These are phyloP conservation scores for Xylaria sp. DNA, from an alignment of 2,329 filamentous ascomycete species.

Conservation along the genomic window DNA sequence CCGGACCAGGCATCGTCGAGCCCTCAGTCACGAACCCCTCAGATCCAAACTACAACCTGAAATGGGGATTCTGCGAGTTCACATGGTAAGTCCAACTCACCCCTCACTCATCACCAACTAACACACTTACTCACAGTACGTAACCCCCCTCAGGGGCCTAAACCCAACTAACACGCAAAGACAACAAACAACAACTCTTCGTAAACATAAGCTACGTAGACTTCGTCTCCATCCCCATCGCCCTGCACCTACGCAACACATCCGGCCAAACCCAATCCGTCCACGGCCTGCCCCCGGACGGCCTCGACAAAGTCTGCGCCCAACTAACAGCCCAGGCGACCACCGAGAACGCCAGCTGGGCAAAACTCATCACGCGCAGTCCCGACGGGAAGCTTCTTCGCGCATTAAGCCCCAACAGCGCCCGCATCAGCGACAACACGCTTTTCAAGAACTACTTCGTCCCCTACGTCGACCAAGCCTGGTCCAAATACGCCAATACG, in stretches of 20 bases:
- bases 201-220: conserved; percentile 71
- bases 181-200: conserved; percentile 55
- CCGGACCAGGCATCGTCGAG: conserved; percentile 66
- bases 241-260: conserved; percentile 47
- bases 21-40: conserved; percentile 63
- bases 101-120: neutral
- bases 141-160: neutral
- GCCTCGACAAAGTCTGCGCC: conserved; percentile 42
- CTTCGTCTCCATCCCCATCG: conserved; percentile 63
- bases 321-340: conserved; percentile 42
- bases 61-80: conserved; percentile 61
- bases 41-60: conserved; percentile 56
- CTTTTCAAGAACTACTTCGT: conserved; percentile 49
- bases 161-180: conserved; percentile 37
- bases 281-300: conserved; percentile 43
- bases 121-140: neutral
- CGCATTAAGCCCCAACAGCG: conserved; percentile 50
- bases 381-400: conserved; percentile 40
- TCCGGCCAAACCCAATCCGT: conserved; percentile 42
- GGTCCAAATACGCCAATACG: conserved; percentile 42
- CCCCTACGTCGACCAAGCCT: conserved; percentile 47
- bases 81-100: conserved; percentile 14
- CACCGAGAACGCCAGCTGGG: conserved; percentile 47
- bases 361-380: conserved; percentile 43
- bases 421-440: conserved; percentile 35